Evolutionary conservation across 345 rosid species (phyloP).

Genomic region (Corchorus capsularis): DNA sequence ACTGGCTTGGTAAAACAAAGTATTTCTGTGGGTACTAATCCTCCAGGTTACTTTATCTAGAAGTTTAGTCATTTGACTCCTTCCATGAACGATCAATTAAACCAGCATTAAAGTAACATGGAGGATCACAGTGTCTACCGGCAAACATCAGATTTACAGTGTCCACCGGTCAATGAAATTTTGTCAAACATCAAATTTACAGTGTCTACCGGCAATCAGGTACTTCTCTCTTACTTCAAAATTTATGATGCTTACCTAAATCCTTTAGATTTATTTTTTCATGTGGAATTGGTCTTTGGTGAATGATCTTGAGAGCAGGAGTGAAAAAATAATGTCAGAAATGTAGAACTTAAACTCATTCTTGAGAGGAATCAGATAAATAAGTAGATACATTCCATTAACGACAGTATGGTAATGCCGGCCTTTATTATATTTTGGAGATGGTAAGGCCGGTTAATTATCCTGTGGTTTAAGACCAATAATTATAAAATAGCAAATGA

Average conservation of each 20-base stretch:
- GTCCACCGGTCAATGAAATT: background rate
- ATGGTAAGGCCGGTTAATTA: background rate
- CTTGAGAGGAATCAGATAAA: background rate
- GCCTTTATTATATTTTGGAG: too few species aligned
- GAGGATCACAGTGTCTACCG: too few species aligned
- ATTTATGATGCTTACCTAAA: background rate
- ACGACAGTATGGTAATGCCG: background rate
- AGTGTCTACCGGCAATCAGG: background rate
- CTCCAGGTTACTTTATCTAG: background rate
- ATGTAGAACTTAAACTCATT: background rate
- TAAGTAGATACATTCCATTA: background rate
- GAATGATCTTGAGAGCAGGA: too few species aligned
- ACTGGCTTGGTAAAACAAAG: too few species aligned
- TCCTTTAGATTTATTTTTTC: background rate
- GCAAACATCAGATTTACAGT: too few species aligned
- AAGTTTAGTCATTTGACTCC: background rate
- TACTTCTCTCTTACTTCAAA: background rate
- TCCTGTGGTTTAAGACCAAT: background rate
- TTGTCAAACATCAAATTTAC: background rate
- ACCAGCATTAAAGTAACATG: background rate
- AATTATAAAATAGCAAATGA: background rate
- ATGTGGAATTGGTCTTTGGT: too few species aligned
- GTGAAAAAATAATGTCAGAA: too few species aligned
- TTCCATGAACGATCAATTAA: background rate
- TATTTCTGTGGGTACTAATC: background rate